Evolutionary conservation across 352 stramenopile species (phyloP).

Genomic region (Phytophthora pisi): DNA sequence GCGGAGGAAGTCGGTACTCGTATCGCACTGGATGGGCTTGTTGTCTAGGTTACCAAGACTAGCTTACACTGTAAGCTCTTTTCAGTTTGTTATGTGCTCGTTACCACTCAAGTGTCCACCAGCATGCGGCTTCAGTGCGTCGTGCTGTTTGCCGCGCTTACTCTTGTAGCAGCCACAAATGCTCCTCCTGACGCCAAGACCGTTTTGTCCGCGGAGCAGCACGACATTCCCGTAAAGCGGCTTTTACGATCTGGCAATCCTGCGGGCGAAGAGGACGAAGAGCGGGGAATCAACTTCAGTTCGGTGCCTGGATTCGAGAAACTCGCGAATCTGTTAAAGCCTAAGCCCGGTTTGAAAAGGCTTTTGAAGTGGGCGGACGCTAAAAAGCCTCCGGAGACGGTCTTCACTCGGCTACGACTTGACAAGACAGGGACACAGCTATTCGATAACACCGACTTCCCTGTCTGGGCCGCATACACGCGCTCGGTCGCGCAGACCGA

Average conservation of each 20-base stretch:
- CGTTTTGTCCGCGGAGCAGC: neutral
- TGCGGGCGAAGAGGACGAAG: neutral
- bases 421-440: neutral
- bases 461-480: neutral
- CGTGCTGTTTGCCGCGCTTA: neutral
- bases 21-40: too few relatives aligned
- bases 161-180: neutral
- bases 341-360: neutral
- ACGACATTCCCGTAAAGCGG: neutral
- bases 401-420: neutral
- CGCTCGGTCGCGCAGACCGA: neutral
- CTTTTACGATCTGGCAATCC: neutral
- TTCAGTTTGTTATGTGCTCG: too few relatives aligned
- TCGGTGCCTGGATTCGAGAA: neutral
- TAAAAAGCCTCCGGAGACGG: neutral
- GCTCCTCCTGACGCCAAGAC: conserved; percentile 1
- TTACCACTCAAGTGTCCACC: neutral
- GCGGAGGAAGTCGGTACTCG: too few relatives aligned
- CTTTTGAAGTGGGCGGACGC: neutral
- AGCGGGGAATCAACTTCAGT: neutral
- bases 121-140: neutral
- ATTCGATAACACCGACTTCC: neutral
- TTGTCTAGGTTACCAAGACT: too few relatives aligned
- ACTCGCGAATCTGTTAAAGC: neutral
- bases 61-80: too few relatives aligned